Conservation (phyloP, 2,329 filamentous ascomycete genomes). For the Hypoxylon sp. region DNA sequence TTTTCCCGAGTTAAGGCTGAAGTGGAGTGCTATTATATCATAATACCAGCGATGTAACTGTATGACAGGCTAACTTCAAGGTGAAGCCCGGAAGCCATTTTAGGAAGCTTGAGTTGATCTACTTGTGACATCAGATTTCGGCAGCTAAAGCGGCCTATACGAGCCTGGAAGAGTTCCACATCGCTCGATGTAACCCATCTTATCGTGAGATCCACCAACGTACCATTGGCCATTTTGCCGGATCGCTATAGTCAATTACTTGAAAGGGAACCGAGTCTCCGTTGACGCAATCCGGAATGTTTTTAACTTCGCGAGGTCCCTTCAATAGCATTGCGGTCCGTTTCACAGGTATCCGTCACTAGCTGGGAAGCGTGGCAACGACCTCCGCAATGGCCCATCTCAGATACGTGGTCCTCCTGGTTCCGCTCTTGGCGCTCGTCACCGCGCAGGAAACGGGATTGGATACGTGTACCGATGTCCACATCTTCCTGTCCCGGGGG, state of each 20-base stretch:
- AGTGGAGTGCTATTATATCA: neutral
- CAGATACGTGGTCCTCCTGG: neutral
- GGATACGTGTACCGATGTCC: conserved; percentile 44
- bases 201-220: conserved; percentile 21
- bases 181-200: conserved; percentile 17
- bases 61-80: neutral
- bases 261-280: conserved; percentile 11
- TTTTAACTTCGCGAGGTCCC: neutral
- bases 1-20: neutral
- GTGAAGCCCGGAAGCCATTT: neutral
- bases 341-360: neutral
- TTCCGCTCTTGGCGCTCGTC: conserved; percentile 10
- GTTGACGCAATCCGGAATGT: neutral
- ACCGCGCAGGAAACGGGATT: conserved; percentile 26
- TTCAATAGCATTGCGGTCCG: neutral
- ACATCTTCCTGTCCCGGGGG: conserved; percentile 51
- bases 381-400: conserved; percentile 5
- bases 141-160: neutral
- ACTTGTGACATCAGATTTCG: conserved; percentile 2
- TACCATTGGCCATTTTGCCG: conserved; percentile 4
- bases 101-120: neutral
- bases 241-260: neutral
- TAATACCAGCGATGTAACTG: neutral
- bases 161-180: conserved; percentile 9
- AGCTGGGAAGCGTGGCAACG: neutral